Conservation (phyloP, 345 rosid genomes). For the Excoecaria agallocha region DNA sequence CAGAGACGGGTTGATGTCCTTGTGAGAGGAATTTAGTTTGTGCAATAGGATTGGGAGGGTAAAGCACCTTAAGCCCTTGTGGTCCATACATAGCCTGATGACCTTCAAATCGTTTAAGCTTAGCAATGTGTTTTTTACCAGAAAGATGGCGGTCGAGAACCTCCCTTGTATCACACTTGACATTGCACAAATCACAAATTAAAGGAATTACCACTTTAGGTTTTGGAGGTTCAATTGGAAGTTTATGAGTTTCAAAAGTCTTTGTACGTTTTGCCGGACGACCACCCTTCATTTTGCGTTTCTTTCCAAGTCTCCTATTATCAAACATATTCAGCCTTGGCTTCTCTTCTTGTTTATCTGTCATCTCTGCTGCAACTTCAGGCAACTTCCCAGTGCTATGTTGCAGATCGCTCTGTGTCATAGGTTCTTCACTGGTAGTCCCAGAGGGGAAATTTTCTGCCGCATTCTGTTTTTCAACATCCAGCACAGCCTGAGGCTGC, state of each 20-base stretch:
- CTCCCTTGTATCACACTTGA: conserved; percentile 35
- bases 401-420: conserved; percentile 3
- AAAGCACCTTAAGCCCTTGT: conserved; percentile 33
- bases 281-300: conserved; percentile 30
- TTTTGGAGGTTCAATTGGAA: conserved; percentile 20
- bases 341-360: conserved; percentile 14
- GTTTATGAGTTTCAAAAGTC: conserved; percentile 18
- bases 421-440: conserved; percentile 10
- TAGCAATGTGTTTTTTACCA: conserved; percentile 42
- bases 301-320: conserved; percentile 21
- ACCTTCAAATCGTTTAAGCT: conserved; percentile 31
- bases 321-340: conserved; percentile 11
- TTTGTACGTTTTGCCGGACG: conserved; percentile 21
- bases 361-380: not conserved
- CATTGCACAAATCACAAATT: conserved; percentile 38
- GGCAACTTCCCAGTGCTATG: not conserved
- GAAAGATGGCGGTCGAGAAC: conserved; percentile 37
- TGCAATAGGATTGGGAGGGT: conserved; percentile 34
- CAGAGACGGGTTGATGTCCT: conserved; percentile 10
- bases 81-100: conserved; percentile 33
- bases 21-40: conserved; percentile 15
- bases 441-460: conserved; percentile 3
- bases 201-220: conserved; percentile 33
- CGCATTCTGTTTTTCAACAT: conserved; percentile 6
- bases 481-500: conserved; percentile 11